Evolutionary conservation across 352 stramenopile species (phyloP).

Genomic region (Phytophthora vignae): DNA sequence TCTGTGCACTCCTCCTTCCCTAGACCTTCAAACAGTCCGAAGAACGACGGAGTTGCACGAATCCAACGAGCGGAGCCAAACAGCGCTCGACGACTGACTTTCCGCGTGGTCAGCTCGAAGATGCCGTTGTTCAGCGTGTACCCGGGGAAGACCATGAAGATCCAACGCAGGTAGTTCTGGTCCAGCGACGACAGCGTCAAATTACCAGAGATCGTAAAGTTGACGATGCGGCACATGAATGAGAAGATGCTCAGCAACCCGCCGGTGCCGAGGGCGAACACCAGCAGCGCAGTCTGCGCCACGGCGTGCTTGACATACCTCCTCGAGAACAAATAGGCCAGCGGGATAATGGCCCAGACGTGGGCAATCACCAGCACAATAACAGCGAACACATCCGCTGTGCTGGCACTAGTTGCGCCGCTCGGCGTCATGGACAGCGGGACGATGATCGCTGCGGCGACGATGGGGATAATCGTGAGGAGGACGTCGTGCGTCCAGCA

Average conservation of each 20-base stretch:
- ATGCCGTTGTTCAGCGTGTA: constrained; percentile 76
- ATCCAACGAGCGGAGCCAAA: constrained; percentile 35
- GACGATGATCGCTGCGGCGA: constrained; percentile 40
- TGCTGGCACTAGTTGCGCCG: constrained; percentile 24
- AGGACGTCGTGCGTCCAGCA: constrained; percentile 63
- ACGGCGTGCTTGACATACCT: constrained; percentile 66
- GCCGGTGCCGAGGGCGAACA: constrained; percentile 69
- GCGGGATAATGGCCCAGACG: constrained; percentile 58
- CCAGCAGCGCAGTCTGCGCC: constrained; percentile 71
- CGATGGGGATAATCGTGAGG: constrained; percentile 50
- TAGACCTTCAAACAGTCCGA: constrained; percentile 60
- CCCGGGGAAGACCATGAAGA: constrained; percentile 76
- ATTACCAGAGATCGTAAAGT: constrained; percentile 45
- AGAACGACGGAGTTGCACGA: constrained; percentile 54
- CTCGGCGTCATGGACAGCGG: constrained; percentile 43
- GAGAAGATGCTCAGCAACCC: constrained; percentile 80
- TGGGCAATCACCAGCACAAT: constrained; percentile 52
- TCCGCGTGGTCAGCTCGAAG: constrained; percentile 76
- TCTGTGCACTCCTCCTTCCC: constrained; percentile 45
- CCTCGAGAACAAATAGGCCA: constrained; percentile 71
- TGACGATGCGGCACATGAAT: constrained; percentile 75
- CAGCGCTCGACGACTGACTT: constrained; percentile 62
- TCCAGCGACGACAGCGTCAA: constrained; percentile 69
- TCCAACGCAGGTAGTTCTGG: constrained; percentile 73
- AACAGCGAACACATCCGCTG: constrained; percentile 49